Evolutionary conservation across 2,329 filamentous ascomycete species (phyloP).

Genomic region (Alternaria sp.): DNA sequence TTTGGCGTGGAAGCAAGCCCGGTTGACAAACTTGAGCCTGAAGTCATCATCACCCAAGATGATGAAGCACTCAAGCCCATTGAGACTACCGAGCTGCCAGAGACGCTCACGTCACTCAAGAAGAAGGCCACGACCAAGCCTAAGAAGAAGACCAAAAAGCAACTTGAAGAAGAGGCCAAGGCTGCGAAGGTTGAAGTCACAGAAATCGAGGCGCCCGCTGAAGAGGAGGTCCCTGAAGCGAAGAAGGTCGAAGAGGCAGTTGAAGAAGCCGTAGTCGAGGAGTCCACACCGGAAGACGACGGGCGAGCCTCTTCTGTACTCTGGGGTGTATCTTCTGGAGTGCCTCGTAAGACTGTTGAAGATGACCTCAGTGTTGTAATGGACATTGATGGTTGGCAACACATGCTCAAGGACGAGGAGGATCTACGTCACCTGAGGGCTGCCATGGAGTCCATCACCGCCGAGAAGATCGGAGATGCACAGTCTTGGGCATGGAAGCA

Average conservation of each 20-base stretch:
- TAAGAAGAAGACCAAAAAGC: constrained; percentile 83
- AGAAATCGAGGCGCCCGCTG: constrained; percentile 49
- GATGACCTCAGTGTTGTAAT: constrained; percentile 71
- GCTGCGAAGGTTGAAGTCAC: constrained; percentile 48
- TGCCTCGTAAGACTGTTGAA: constrained; percentile 70
- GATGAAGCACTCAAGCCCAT: constrained; percentile 53
- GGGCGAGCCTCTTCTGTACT: constrained; percentile 64
- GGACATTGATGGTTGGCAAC: constrained; percentile 76
- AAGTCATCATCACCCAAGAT: constrained; percentile 53
- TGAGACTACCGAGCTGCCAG: constrained; percentile 48
- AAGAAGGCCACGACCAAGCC: constrained; percentile 60
- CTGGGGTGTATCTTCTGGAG: constrained; percentile 67
- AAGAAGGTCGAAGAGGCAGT: constrained; percentile 49
- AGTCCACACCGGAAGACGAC: constrained; percentile 45
- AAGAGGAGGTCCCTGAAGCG: constrained; percentile 53
- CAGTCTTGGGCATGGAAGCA: constrained; percentile 75
- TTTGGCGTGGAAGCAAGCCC: constrained; percentile 56
- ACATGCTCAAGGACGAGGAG: constrained; percentile 73
- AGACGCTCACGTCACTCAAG: constrained; percentile 32
- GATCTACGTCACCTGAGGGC: constrained; percentile 67
- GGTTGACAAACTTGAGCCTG: constrained; percentile 54
- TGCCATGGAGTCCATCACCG: constrained; percentile 58
- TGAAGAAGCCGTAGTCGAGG: constrained; percentile 42
- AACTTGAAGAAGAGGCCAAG: constrained; percentile 67
- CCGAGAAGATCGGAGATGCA: constrained; percentile 64